These are phyloP conservation scores for Pleodorina starrii DNA, from an alignment of 139 green algal genomes.

Conservation along the genomic window DNA sequence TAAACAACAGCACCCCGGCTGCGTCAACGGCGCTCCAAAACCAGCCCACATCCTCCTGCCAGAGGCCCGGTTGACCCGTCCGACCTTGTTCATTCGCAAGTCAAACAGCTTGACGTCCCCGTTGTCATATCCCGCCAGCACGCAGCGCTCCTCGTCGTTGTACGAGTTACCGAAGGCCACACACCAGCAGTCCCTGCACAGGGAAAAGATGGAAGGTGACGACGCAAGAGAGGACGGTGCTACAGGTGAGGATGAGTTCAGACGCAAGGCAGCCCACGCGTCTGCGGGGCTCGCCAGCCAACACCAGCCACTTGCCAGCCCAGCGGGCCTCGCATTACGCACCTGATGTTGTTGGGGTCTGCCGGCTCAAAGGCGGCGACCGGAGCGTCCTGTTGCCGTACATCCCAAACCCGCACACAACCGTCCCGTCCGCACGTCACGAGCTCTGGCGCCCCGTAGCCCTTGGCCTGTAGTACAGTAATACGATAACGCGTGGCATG, in stretches of 20 bases:
- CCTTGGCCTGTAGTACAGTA: constrained; percentile 63
- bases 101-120: constrained; percentile 93
- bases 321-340: too few relatives aligned
- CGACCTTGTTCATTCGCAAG: constrained; percentile 75
- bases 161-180: constrained; percentile 87
- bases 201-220: too few relatives aligned
- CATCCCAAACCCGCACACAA: constrained; percentile 91
- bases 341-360: constrained; percentile 69
- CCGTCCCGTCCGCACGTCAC: constrained; percentile 89
- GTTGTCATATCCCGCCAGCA: constrained; percentile 90
- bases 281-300: too few relatives aligned
- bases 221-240: too few relatives aligned
- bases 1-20: too few relatives aligned
- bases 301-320: too few relatives aligned
- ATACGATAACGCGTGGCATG: too few relatives aligned
- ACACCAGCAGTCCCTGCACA: constrained; percentile 88
- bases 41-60: too few relatives aligned
- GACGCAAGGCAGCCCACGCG: too few relatives aligned
- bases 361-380: constrained; percentile 89
- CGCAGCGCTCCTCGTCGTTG: constrained; percentile 87
- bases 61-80: too few relatives aligned
- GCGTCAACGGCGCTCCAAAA: too few relatives aligned
- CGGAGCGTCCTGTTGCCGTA: constrained; percentile 82
- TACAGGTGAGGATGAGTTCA: too few relatives aligned
- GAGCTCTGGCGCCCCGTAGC: constrained; percentile 85